A percentile compares a stretch with the other conserved stretches of the same genome.
These are phyloP conservation scores for Cadophora malorum DNA, from an alignment of 2,329 filamentous ascomycete genomes.

Conservation along the genomic window DNA sequence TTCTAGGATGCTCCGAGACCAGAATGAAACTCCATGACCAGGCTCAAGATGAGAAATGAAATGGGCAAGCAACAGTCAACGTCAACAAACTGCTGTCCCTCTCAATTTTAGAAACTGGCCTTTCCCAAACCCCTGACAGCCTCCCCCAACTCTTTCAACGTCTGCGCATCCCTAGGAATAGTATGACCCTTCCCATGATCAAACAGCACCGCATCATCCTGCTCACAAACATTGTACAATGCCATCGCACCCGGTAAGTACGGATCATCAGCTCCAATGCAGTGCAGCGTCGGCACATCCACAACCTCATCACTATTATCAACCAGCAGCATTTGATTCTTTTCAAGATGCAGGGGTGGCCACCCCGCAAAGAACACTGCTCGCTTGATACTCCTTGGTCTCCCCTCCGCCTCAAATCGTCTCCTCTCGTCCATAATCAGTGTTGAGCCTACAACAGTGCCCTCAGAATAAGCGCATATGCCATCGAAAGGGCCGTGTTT, in stretches of 20 bases:
- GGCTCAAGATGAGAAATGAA: background rate
- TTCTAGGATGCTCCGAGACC: background rate
- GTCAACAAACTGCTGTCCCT: background rate
- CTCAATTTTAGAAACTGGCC: constrained; percentile 16
- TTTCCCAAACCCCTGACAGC: constrained; percentile 28
- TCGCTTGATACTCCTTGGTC: constrained; percentile 46
- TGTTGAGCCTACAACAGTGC: constrained; percentile 60
- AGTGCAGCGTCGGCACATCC: constrained; percentile 59
- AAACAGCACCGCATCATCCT: constrained; percentile 64
- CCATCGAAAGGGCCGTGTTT: constrained; percentile 55
- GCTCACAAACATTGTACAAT: constrained; percentile 66
- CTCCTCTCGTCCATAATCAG: constrained; percentile 58
- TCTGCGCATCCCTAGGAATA: constrained; percentile 56
- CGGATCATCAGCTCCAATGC: constrained; percentile 62
- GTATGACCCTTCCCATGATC: constrained; percentile 71
- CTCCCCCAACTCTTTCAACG: constrained; percentile 44
- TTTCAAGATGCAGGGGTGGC: constrained; percentile 56
- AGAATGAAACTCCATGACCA: background rate
- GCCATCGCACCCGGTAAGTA: constrained; percentile 67
- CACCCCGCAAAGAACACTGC: constrained; percentile 59
- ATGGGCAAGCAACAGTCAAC: background rate
- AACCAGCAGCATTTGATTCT: constrained; percentile 53
- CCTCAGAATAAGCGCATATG: constrained; percentile 65
- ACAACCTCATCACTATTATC: constrained; percentile 57
- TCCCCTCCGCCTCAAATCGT: constrained; percentile 46